Evolutionary conservation across 345 rosid genomes (phyloP).

Genomic region (Euphorbia pulcherrima): DNA sequence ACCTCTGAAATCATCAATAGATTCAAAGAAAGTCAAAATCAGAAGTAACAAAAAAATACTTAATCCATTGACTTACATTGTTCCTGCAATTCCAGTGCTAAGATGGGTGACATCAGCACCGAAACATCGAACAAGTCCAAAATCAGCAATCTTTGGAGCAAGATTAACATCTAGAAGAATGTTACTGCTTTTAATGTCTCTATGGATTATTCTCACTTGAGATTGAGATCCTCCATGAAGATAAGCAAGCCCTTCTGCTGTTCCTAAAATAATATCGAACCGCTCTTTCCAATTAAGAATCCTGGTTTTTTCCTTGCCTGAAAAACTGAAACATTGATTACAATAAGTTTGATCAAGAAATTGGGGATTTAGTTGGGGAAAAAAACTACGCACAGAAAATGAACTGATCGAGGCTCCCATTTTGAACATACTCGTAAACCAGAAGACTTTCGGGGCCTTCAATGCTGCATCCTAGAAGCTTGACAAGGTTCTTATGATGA

Average conservation of each 20-base stretch:
- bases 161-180: conserved; percentile 46
- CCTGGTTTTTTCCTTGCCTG: conserved; percentile 29
- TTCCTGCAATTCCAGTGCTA: conserved; percentile 56
- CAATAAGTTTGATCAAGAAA: background rate
- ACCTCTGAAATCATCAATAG: conserved; percentile 34
- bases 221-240: conserved; percentile 47
- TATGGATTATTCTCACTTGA: conserved; percentile 39
- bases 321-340: background rate
- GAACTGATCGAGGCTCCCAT: conserved; percentile 53
- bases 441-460: conserved; percentile 63
- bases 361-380: background rate
- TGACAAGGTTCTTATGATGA: conserved; percentile 52
- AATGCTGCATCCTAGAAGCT: conserved; percentile 55
- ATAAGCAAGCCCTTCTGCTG: conserved; percentile 51
- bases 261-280: conserved; percentile 37
- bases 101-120: conserved; percentile 46
- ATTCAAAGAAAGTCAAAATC: background rate
- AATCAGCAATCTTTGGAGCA: conserved; percentile 48
- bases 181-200: conserved; percentile 55
- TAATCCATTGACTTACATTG: conserved; percentile 34
- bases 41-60: background rate
- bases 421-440: conserved; percentile 48
- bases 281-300: conserved; percentile 41
- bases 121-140: conserved; percentile 48
- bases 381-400: conserved; percentile 38